phyloP scores from a whole-genome alignment of 768 basidiomycete genomes.

The Saitozyma podzolica region DNA sequence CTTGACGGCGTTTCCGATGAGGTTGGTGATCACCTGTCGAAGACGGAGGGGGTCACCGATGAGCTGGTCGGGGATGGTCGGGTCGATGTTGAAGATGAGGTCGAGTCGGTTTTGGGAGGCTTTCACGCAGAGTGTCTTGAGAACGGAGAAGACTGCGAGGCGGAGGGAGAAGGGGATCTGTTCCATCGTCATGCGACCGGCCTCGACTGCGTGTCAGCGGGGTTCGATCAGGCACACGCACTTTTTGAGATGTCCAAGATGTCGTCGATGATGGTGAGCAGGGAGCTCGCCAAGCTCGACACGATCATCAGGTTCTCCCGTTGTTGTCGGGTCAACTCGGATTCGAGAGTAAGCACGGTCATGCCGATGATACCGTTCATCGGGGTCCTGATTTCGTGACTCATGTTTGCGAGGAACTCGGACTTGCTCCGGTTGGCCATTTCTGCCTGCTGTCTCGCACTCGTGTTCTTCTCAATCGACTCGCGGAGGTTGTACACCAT shows the following conservation, averaged over 20 bases:
- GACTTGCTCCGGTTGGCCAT: conserved; percentile 95
- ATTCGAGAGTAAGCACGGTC: conserved; percentile 96
- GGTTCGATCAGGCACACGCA: conserved; percentile 55
- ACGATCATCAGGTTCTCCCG: conserved; percentile 93
- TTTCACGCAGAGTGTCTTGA: conserved; percentile 96
- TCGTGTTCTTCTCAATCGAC: conserved; percentile 97
- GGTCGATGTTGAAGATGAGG: conserved; percentile 92
- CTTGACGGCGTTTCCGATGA: conserved; percentile 81
- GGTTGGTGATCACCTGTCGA: conserved; percentile 62
- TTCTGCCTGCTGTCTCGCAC: conserved; percentile 94
- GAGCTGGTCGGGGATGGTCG: conserved; percentile 92
- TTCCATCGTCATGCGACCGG: conserved; percentile 99
- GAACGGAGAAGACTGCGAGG: conserved; percentile 93
- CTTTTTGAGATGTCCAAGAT: conserved; percentile 99
- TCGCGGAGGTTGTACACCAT: conserved; percentile 98
- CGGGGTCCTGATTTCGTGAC: conserved; percentile 93
- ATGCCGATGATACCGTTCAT: conserved; percentile 99
- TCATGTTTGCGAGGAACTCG: conserved; percentile 99
- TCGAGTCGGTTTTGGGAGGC: conserved; percentile 96
- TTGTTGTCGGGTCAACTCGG: conserved; percentile 89
- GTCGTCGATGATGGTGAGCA: conserved; percentile 96
- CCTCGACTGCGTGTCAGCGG: conserved; percentile 69
- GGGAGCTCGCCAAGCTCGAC: conserved; percentile 85
- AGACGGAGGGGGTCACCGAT: conserved; percentile 94
- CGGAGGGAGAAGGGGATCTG: conserved; percentile 96